Conservation (phyloP, 805 yeast species). For the Metschnikowia santaceciliae region DNA sequence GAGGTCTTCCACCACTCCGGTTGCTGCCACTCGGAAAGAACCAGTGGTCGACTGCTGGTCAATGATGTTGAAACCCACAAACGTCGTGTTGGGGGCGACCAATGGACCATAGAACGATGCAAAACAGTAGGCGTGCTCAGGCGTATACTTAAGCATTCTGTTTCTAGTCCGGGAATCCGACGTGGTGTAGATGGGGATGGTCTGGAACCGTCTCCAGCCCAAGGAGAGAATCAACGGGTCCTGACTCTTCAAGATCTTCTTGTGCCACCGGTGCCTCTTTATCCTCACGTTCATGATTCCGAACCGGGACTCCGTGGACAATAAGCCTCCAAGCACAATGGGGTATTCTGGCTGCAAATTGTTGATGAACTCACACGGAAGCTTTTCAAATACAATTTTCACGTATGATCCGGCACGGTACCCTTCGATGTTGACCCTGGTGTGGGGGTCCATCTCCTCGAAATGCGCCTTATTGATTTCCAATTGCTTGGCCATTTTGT, state of each 20-base stretch:
- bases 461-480: conserved; percentile 86
- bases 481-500: conserved; percentile 92
- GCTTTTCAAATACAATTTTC: conserved; percentile 71
- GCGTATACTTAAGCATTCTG: conserved; percentile 96
- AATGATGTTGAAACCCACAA: conserved; percentile 89
- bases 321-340: conserved; percentile 82
- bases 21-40: conserved; percentile 91
- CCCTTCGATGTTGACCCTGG: conserved; percentile 84
- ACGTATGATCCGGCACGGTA: conserved; percentile 92
- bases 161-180: conserved; percentile 97
- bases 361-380: conserved; percentile 89
- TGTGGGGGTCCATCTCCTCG: conserved; percentile 68
- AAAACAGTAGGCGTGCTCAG: conserved; percentile 95
- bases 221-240: conserved; percentile 91
- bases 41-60: conserved; percentile 82
- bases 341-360: conserved; percentile 85
- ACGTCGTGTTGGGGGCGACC: conserved; percentile 96
- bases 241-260: conserved; percentile 87
- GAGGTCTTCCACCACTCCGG: conserved; percentile 93
- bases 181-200: conserved; percentile 92
- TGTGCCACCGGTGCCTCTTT: conserved; percentile 99
- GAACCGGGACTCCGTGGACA: conserved; percentile 87
- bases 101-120: conserved; percentile 97
- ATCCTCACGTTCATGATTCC: conserved; percentile 91
- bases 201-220: conserved; percentile 99